Percentiles rank a stretch among this genome's conserved stretches.
Evolutionary conservation across 805 yeast genomes (phyloP).

Genomic region (Barnettozyma pratensis): DNA sequence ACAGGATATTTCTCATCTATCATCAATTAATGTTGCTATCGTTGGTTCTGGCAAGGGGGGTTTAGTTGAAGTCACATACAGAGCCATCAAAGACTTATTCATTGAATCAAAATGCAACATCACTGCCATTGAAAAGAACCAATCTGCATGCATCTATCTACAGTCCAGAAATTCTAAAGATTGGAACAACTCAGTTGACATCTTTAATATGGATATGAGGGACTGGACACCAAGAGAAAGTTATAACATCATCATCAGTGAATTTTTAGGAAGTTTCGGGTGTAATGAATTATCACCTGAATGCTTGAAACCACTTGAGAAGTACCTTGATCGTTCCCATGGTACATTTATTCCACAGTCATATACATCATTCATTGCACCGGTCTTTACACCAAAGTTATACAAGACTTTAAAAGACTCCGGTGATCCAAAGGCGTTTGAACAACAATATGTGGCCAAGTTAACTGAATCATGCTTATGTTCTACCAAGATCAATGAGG

Average conservation of each 20-base stretch:
- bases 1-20: conserved; percentile 14
- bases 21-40: conserved; percentile 42
- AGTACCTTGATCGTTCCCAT: conserved; percentile 30
- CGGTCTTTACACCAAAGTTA: conserved; percentile 56
- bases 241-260: conserved; percentile 66
- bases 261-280: conserved; percentile 85
- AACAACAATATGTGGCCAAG: conserved; percentile 43
- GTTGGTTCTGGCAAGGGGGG: conserved; percentile 93
- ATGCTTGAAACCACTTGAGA: conserved; percentile 46
- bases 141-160: conserved; percentile 49
- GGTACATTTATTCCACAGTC: conserved; percentile 61
- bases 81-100: conserved; percentile 33
- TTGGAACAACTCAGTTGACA: conserved; percentile 50
- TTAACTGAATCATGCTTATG: conserved; percentile 38
- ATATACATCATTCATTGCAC: conserved; percentile 58
- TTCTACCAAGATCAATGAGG: conserved; percentile 40
- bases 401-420: conserved; percentile 30
- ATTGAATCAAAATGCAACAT: conserved; percentile 27
- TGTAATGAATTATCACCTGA: conserved; percentile 91
- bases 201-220: conserved; percentile 58
- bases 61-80: conserved; percentile 49
- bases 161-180: conserved; percentile 39
- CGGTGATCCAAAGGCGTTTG: conserved; percentile 32
- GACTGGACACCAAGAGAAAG: conserved; percentile 36
- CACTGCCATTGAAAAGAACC: conserved; percentile 69